A percentile compares a stretch with the other conserved stretches of the same genome.
phyloP scores from a whole-genome alignment of 2,329 filamentous ascomycete species.

The Biscogniauxia mediterranea region DNA sequence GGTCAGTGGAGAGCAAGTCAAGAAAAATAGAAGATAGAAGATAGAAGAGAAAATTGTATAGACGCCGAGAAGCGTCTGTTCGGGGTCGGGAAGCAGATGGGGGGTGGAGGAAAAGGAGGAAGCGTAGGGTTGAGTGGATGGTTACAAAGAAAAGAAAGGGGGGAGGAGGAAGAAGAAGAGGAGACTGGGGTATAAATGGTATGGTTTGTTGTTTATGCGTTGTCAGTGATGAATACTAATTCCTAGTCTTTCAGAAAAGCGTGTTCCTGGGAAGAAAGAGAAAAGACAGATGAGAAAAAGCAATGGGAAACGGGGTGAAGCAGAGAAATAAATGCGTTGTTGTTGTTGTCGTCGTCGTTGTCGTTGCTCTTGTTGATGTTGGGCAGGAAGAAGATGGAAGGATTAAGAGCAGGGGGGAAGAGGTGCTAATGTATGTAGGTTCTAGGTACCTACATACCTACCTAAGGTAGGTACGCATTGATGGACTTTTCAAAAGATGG shows the following conservation, averaged over 20 bases:
- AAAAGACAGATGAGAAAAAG: not conserved
- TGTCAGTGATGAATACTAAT: not conserved
- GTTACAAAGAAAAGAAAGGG: constrained; percentile 1
- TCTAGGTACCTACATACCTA: too few species aligned
- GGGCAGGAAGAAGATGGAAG: not conserved
- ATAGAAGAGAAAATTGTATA: too few species aligned
- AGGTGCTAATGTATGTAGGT: not conserved
- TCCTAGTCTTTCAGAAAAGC: not conserved
- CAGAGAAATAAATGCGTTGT: not conserved
- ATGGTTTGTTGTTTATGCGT: not conserved
- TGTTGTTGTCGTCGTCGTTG: too few species aligned
- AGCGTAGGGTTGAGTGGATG: not conserved
- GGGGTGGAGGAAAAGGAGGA: not conserved
- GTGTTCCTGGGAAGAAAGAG: not conserved
- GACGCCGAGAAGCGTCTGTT: constrained; percentile 1
- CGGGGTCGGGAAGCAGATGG: not conserved
- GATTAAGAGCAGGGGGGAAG: not conserved
- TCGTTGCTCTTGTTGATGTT: not conserved
- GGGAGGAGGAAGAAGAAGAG: constrained; percentile 1
- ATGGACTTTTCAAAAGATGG: not conserved
- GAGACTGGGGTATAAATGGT: not conserved
- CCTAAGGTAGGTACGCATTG: not conserved
- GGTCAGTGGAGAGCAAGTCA: constrained; percentile 11
- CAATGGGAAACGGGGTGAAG: not conserved
- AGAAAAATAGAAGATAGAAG: not conserved